phyloP scores from a whole-genome alignment of 352 stramenopile genomes.

The Phytophthora tubulina region DNA sequence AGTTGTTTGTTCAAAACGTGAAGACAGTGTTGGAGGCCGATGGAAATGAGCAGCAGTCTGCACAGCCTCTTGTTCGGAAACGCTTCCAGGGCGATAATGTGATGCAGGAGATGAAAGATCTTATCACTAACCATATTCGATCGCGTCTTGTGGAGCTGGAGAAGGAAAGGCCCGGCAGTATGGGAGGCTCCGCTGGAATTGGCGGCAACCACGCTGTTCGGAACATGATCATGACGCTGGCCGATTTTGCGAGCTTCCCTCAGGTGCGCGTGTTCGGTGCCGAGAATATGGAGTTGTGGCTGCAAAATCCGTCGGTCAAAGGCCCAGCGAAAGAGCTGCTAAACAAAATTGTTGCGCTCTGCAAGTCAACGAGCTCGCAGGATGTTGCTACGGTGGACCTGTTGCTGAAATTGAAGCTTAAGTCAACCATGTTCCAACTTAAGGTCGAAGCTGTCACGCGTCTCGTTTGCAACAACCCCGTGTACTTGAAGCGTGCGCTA shows the following conservation, averaged over 20 bases:
- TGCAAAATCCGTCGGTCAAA: slow-evolving; percentile 85
- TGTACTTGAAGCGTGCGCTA: slow-evolving; percentile 78
- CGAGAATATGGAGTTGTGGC: slow-evolving; percentile 81
- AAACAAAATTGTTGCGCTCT: slow-evolving; percentile 74
- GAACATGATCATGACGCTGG: slow-evolving; percentile 81
- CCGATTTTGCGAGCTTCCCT: slow-evolving; percentile 70
- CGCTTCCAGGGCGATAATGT: slow-evolving; percentile 60
- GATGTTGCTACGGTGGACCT: slow-evolving; percentile 78
- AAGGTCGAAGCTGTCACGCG: slow-evolving; percentile 88
- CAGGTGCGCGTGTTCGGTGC: slow-evolving; percentile 72
- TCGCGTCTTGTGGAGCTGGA: slow-evolving; percentile 72
- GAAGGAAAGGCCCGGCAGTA: slow-evolving; percentile 58
- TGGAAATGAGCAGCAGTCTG: slow-evolving; percentile 22
- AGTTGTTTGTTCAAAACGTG: slow-evolving; percentile 80
- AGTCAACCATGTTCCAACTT: slow-evolving; percentile 90
- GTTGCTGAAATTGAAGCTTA: slow-evolving; percentile 87
- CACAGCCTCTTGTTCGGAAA: slow-evolving; percentile 44
- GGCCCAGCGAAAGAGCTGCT: slow-evolving; percentile 77
- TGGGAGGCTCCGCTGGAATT: slow-evolving; percentile 25
- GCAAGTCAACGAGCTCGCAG: slow-evolving; percentile 61
- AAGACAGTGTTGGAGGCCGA: slow-evolving; percentile 68
- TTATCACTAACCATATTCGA: slow-evolving; percentile 79
- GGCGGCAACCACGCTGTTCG: slow-evolving; percentile 66
- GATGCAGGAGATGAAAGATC: slow-evolving; percentile 60
- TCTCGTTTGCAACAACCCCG: slow-evolving; percentile 73